Conservation (phyloP, 495 filamentous ascomycete genomes). For the Neurospora sp. region DNA sequence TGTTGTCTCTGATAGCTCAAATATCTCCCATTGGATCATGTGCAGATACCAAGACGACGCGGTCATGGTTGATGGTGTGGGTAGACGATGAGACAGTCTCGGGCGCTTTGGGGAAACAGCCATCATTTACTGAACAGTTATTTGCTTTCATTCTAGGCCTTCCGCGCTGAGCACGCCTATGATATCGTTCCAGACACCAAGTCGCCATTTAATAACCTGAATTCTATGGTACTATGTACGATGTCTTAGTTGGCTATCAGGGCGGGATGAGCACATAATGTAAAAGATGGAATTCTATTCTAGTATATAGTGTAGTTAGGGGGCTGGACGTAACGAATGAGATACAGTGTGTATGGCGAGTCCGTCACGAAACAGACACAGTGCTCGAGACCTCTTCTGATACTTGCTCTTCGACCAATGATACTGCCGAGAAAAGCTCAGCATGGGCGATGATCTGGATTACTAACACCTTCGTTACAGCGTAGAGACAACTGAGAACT, state of each 20-base stretch:
- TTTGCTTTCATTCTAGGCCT: background rate
- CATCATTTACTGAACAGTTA: background rate
- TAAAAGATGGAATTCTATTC: background rate
- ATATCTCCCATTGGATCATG: background rate
- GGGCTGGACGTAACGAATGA: background rate
- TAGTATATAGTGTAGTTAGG: background rate
- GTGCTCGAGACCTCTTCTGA: background rate
- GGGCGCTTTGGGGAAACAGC: background rate
- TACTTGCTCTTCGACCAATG: background rate
- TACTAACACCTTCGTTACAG: background rate
- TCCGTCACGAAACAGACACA: background rate
- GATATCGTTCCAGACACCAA: background rate
- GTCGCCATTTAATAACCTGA: background rate
- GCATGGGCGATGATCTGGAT: background rate
- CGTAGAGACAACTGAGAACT: background rate
- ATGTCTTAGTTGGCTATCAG: background rate
- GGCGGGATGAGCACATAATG: background rate
- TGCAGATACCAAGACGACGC: background rate
- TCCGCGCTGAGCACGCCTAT: background rate
- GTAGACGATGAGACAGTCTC: background rate
- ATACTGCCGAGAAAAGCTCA: background rate
- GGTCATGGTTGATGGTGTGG: background rate
- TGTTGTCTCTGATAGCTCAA: background rate
- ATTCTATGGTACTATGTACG: background rate
- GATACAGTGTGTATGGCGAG: background rate